Evolutionary conservation across 768 basidiomycete genomes (phyloP), one percentile per base, ranked within the genome.

Genomic region (Rhizopogon sp.): DNA sequence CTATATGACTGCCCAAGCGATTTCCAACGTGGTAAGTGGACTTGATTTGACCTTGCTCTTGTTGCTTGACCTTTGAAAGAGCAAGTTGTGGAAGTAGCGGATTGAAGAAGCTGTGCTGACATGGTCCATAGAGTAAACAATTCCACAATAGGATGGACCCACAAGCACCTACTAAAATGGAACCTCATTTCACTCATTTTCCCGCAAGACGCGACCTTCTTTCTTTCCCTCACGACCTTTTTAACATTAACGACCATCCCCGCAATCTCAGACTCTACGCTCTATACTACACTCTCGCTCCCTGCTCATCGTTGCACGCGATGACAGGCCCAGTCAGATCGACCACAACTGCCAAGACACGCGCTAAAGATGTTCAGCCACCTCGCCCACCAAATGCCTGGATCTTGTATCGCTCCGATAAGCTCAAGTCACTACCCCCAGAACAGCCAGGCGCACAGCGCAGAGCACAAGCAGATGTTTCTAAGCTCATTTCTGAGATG

Each of bases 331-430:
- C 64, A 53, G 17, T n/a, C 40, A 60, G 66, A 11, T 5, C 62
- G 6, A 14, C 46, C 2, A 31, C 49, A 1, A 9, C 49, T 10
- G 17, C 50, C 0, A 46, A 50, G 29, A 28, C 55, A 22, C 59
- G 39, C 53, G 63, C 37, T 20, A 49, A 54, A 53, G 60, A 54
- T 49, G 57, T 70, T 16, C 69, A 76, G 53, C 75, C 78, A 5
- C 85, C 86, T 9, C 79, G 90, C 0, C 90, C 90, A 3, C 82
- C 84, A 9, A 93, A 92, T 64, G 84, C 90, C 0, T 93, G 88
- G 88, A 92, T 93, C 56, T 59, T 92, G 14, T 93, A 88, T 68
- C 82, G 90, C 41, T 81, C 85, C 3, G 77, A 82, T 57, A 82
- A 79, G 63, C 72, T 81, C 42, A 70, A 68, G 56, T 65, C 72